Evolutionary conservation across 176 grass and related monocot genomes (phyloP).

Genomic region (Triticum turgidum): DNA sequence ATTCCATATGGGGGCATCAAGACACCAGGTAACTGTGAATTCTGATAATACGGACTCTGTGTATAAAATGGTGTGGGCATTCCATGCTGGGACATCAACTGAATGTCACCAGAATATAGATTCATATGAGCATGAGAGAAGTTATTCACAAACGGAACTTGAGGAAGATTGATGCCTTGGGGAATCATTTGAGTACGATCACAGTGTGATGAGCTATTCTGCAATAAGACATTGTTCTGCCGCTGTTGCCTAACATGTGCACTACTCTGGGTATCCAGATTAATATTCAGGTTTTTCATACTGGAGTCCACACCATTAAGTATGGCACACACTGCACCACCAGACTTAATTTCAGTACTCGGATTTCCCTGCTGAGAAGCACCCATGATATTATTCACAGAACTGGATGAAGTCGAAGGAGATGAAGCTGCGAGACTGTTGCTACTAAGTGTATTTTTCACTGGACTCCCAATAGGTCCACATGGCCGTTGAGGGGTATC

Average conservation of each 20-base stretch:
- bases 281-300: conserved; percentile 50
- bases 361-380: conserved; percentile 36
- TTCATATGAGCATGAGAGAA: conserved; percentile 53
- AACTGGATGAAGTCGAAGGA: conserved; percentile 34
- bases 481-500: conserved; percentile 21
- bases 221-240: conserved; percentile 34
- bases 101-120: conserved; percentile 47
- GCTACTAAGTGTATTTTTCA: conserved; percentile 25
- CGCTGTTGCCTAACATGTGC: conserved; percentile 28
- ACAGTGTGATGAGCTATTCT: conserved; percentile 18
- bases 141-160: conserved; percentile 33
- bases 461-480: conserved; percentile 19
- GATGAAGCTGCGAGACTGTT: conserved; percentile 1
- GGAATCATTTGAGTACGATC: conserved; percentile 38
- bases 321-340: conserved; percentile 14
- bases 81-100: conserved; percentile 38
- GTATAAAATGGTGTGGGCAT: conserved; percentile 59
- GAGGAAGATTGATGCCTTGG: conserved; percentile 45
- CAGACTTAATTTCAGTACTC: not conserved
- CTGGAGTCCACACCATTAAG: conserved; percentile 41
- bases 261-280: conserved; percentile 21
- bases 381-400: conserved; percentile 18
- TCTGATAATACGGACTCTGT: conserved; percentile 50
- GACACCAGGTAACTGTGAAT: conserved; percentile 46
- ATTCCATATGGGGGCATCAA: conserved; percentile 48